Percentiles rank a stretch among this genome's conserved stretches.
phyloP scores from a whole-genome alignment of 2,329 filamentous ascomycete genomes.

The Ceratocystiopsis minuta region DNA sequence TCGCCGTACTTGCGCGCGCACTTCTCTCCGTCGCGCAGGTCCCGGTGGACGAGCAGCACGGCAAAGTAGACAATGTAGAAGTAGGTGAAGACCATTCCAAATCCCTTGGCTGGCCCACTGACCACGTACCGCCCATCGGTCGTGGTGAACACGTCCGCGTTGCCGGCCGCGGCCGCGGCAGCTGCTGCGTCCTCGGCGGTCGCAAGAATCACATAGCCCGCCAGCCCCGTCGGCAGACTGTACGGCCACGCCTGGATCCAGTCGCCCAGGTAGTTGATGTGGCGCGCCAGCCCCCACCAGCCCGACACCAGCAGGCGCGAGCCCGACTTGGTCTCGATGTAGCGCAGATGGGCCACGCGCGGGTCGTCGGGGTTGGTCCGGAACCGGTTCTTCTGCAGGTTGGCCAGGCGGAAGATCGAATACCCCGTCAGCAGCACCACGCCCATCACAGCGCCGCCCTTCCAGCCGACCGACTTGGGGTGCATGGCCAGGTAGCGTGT shows the following conservation, averaged over 20 bases:
- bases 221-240: conserved; percentile 67
- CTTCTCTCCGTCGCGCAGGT: conserved; percentile 77
- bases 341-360: conserved; percentile 59
- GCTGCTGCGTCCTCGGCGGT: conserved; percentile 31
- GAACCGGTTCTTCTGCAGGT: conserved; percentile 91
- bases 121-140: conserved; percentile 46
- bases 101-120: conserved; percentile 57
- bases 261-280: conserved; percentile 93
- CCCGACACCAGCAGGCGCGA: conserved; percentile 68
- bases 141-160: conserved; percentile 31
- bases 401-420: conserved; percentile 81
- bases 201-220: conserved; percentile 58
- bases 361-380: conserved; percentile 72
- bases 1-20: conserved; percentile 79
- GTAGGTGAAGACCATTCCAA: conserved; percentile 79
- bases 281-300: conserved; percentile 84
- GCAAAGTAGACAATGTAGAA: conserved; percentile 92
- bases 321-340: conserved; percentile 68
- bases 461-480: conserved; percentile 57
- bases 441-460: conserved; percentile 46
- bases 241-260: conserved; percentile 91
- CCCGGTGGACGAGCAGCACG: conserved; percentile 68
- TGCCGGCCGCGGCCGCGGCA: conserved; percentile 21
- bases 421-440: conserved; percentile 57
- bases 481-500: conserved; percentile 70